Conservation (phyloP, 2,329 filamentous ascomycete species). For the Paecilomyces niveus region DNA sequence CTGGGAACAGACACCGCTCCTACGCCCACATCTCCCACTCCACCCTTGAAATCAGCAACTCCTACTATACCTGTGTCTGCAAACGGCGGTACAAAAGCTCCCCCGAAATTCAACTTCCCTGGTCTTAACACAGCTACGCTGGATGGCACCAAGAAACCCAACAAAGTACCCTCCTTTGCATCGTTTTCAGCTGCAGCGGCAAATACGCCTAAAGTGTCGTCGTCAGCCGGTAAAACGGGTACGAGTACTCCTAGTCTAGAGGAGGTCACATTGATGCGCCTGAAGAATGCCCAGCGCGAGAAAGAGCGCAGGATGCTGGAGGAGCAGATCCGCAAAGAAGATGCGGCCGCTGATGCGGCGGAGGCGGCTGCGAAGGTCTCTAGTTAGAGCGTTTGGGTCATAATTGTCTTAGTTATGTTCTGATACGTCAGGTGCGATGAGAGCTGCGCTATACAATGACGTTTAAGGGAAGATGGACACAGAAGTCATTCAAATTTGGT, state of each 20-base stretch:
- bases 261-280: constrained; percentile 47
- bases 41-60: constrained; percentile 13
- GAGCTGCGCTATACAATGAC: background rate
- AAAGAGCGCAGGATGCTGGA: constrained; percentile 47
- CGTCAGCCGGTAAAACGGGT: constrained; percentile 13
- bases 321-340: constrained; percentile 46
- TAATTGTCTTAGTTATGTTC: background rate
- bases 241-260: constrained; percentile 33
- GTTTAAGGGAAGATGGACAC: background rate
- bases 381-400: background rate
- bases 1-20: constrained; percentile 16
- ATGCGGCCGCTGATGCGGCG: constrained; percentile 36
- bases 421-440: background rate
- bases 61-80: constrained; percentile 7
- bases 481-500: background rate
- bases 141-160: constrained; percentile 12
- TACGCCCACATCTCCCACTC: constrained; percentile 10
- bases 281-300: constrained; percentile 50
- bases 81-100: constrained; percentile 7
- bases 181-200: constrained; percentile 32
- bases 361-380: background rate
- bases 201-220: constrained; percentile 18
- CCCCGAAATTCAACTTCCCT: constrained; percentile 26
- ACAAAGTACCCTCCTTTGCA: constrained; percentile 34
- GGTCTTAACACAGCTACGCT: constrained; percentile 18